phyloP scores from a whole-genome alignment of 2,329 filamentous ascomycete genomes.

The Bipolaris cookei region DNA sequence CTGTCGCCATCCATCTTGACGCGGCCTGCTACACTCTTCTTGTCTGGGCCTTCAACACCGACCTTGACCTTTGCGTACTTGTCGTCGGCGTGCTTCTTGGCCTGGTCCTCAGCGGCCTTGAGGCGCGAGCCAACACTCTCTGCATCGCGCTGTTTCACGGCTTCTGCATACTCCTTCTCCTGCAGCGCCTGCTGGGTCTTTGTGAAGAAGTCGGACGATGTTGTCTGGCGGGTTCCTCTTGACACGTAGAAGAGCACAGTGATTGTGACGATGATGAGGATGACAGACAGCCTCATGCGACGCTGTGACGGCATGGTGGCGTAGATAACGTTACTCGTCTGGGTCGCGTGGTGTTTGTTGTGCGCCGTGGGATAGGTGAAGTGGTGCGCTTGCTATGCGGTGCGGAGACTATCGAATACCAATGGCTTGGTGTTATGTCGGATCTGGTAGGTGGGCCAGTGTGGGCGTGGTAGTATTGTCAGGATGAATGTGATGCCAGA shows the following conservation, averaged over 20 bases:
- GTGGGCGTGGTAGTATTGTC: background rate
- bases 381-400: background rate
- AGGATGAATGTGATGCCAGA: background rate
- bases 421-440: background rate
- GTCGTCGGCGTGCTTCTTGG: conserved; percentile 71
- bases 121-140: conserved; percentile 66
- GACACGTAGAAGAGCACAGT: conserved; percentile 77
- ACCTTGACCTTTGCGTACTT: conserved; percentile 62
- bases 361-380: background rate
- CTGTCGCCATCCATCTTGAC: conserved; percentile 56
- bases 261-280: conserved; percentile 69
- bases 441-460: background rate
- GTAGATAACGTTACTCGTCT: conserved; percentile 9
- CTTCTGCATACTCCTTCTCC: conserved; percentile 45
- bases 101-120: conserved; percentile 71
- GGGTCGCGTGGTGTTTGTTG: conserved; percentile 12
- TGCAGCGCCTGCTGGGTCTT: conserved; percentile 62
- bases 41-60: conserved; percentile 46
- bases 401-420: background rate
- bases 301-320: conserved; percentile 56
- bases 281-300: conserved; percentile 69
- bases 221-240: conserved; percentile 61
- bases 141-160: conserved; percentile 56
- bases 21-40: conserved; percentile 61
- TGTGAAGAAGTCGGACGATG: conserved; percentile 63